Conservation (phyloP, 2,329 filamentous ascomycete species). For the Phyllosticta citribraziliensis region DNA sequence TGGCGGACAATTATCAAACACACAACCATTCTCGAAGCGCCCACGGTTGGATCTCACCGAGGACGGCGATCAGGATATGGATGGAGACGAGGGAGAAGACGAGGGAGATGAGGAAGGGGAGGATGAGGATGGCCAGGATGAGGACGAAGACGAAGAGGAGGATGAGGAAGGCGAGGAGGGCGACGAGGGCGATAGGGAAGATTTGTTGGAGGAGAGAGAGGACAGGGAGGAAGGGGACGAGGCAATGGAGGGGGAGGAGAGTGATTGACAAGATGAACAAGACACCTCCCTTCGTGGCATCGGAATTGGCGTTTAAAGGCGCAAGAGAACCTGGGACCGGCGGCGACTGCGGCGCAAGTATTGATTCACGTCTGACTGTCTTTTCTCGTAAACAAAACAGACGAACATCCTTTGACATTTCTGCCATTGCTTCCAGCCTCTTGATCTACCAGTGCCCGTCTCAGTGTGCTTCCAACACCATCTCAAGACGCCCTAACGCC, state of each 20-base stretch:
- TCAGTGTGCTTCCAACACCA: background rate
- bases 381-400: background rate
- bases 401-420: no score
- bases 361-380: background rate
- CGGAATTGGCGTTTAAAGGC: background rate
- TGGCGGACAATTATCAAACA: constrained; percentile 19
- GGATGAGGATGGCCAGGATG: constrained; percentile 36
- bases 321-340: background rate
- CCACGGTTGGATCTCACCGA: constrained; percentile 24
- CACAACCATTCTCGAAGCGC: constrained; percentile 35
- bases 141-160: constrained; percentile 41
- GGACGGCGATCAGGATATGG: constrained; percentile 20
- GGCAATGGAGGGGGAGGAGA: constrained; percentile 47
- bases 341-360: background rate
- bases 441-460: background rate
- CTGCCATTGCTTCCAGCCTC: no score
- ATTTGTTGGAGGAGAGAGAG: constrained; percentile 37
- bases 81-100: constrained; percentile 32
- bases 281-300: background rate
- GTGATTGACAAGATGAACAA: constrained; percentile 18
- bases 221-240: constrained; percentile 35
- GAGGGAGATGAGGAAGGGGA: constrained; percentile 37
- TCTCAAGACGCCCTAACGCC: background rate
- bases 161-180: constrained; percentile 46
- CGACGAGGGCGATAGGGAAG: constrained; percentile 45